Conservation (phyloP, 2,329 filamentous ascomycete genomes). For the Aspergillus ochraceoroseus region DNA sequence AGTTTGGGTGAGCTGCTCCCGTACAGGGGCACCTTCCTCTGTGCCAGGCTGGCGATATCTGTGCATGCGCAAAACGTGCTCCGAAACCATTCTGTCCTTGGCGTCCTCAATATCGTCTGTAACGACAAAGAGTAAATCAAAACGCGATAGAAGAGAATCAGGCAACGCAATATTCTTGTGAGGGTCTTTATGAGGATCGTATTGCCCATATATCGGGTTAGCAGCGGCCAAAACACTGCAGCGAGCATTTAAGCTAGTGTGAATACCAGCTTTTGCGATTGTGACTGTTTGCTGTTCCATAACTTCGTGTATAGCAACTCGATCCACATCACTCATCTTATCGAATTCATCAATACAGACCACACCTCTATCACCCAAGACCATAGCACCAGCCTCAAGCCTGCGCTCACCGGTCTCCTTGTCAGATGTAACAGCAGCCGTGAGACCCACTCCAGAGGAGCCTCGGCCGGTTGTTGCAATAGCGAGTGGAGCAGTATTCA, state of each 20-base stretch:
- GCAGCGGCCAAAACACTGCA: conserved; percentile 95
- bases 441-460: conserved; percentile 95
- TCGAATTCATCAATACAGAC: conserved; percentile 99
- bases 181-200: conserved; percentile 96
- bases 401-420: conserved; percentile 95
- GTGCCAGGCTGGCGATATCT: conserved; percentile 86
- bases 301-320: conserved; percentile 98
- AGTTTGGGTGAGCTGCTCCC: conserved; percentile 77
- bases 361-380: conserved; percentile 91
- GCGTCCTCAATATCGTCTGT: conserved; percentile 97
- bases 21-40: conserved; percentile 90
- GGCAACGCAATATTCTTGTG: conserved; percentile 98
- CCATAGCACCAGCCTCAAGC: conserved; percentile 96
- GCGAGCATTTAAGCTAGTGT: conserved; percentile 92
- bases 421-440: conserved; percentile 90
- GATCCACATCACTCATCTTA: conserved; percentile 98
- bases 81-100: conserved; percentile 82
- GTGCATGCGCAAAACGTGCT: conserved; percentile 97
- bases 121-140: conserved; percentile 94
- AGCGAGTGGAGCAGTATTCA: conserved; percentile 92
- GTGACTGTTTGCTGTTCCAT: conserved; percentile 99
- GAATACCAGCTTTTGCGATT: conserved; percentile 96
- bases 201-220: conserved; percentile 97
- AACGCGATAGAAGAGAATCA: conserved; percentile 94
- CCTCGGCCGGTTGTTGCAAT: conserved; percentile 96